Evolutionary conservation across 352 stramenopile genomes (phyloP).

Genomic region (Globisporangium iwayamae): DNA sequence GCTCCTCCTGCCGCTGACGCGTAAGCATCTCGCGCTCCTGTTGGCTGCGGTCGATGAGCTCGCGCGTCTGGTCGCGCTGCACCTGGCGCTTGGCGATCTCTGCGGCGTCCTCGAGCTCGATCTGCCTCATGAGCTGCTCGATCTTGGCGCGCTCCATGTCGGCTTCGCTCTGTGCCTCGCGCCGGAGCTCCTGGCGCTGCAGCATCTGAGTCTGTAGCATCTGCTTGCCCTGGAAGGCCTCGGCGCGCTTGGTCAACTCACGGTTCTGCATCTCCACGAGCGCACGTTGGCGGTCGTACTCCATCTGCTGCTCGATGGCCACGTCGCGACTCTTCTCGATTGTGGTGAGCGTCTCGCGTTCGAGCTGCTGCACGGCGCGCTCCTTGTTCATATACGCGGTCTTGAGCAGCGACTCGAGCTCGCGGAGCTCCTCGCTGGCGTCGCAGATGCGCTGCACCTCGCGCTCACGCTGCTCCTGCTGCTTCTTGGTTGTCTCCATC

Average conservation of each 20-base stretch:
- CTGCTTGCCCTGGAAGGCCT: constrained; percentile 68
- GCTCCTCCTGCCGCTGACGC: constrained; percentile 26
- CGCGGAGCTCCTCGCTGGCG: constrained; percentile 85
- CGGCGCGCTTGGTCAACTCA: constrained; percentile 51
- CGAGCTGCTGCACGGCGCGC: constrained; percentile 84
- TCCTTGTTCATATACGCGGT: constrained; percentile 94
- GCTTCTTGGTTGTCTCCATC: constrained; percentile 60
- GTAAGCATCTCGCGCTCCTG: constrained; percentile 31
- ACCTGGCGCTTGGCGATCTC: constrained; percentile 64
- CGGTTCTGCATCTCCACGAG: constrained; percentile 68
- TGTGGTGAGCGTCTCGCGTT: constrained; percentile 71
- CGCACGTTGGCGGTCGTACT: constrained; percentile 84
- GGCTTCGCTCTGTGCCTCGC: constrained; percentile 66
- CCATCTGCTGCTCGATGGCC: constrained; percentile 92
- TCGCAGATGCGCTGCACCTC: constrained; percentile 92
- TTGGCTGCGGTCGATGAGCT: constrained; percentile 55
- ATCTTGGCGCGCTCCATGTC: constrained; percentile 81
- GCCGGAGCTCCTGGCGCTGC: constrained; percentile 53
- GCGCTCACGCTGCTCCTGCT: constrained; percentile 67
- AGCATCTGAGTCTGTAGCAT: constrained; percentile 70
- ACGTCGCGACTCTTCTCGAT: constrained; percentile 74
- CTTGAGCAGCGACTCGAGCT: constrained; percentile 88
- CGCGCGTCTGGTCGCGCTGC: constrained; percentile 52
- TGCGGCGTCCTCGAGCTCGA: constrained; percentile 79
- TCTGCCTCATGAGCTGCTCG: constrained; percentile 82